Evolutionary conservation across 1,284 basidiomycete genomes (phyloP).

Genomic region (Cryptococcus wingfieldii): DNA sequence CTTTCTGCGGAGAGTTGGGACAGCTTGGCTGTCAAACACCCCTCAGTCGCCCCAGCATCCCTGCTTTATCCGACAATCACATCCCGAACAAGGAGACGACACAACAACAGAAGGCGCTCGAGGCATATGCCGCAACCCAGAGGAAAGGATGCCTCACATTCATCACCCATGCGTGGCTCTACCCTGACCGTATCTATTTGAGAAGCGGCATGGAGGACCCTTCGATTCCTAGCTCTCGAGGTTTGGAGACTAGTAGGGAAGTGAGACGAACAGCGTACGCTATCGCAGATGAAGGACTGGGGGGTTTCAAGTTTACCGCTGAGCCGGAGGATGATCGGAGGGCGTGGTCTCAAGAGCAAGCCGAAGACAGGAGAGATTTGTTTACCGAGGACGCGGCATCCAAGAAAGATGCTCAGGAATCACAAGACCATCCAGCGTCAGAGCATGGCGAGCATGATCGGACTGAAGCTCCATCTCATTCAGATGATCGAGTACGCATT

Average conservation of each 20-base stretch:
- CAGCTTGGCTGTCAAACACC: conserved; percentile 17
- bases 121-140: conserved; percentile 29
- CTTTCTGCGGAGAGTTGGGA: conserved; percentile 47
- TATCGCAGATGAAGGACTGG: conserved; percentile 45
- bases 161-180: conserved; percentile 32
- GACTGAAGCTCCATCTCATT: neutral
- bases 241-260: conserved; percentile 12
- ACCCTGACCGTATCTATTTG: conserved; percentile 36
- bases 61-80: neutral
- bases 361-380: conserved; percentile 14
- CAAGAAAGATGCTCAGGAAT: neutral
- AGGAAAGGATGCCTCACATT: conserved; percentile 23
- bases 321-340: conserved; percentile 18
- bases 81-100: neutral
- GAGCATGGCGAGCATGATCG: conserved; percentile 1
- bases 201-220: conserved; percentile 37
- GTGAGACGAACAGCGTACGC: conserved; percentile 29
- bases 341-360: too few species aligned
- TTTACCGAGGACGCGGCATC: neutral
- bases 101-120: neutral
- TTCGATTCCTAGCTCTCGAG: conserved; percentile 21
- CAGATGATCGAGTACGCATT: conserved; percentile 41
- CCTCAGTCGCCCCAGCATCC: conserved; percentile 1
- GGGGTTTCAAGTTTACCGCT: conserved; percentile 21
- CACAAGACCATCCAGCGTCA: neutral